Evolutionary conservation across 371 early-diverging fungal genomes (phyloP).

Genomic region (Circinella minor): DNA sequence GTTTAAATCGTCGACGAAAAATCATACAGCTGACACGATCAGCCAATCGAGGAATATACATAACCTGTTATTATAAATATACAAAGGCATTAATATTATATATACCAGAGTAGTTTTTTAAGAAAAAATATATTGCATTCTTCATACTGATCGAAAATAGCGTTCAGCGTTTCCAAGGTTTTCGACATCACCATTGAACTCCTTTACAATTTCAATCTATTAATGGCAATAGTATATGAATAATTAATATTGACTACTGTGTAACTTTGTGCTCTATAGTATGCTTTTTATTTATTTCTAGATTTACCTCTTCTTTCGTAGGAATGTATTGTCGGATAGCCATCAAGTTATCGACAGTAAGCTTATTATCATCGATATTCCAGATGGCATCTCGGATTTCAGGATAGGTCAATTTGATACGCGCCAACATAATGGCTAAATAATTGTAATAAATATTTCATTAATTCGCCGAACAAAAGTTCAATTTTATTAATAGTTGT

Average conservation of each 20-base stretch:
- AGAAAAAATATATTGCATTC: background rate
- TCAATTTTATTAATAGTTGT: background rate
- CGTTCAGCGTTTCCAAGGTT: constrained; percentile 71
- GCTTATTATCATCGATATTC: constrained; percentile 64
- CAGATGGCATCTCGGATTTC: constrained; percentile 73
- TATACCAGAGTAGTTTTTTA: background rate
- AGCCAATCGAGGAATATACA: constrained; percentile 72
- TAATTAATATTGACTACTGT: no score
- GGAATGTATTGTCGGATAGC: constrained; percentile 67
- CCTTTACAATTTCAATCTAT: constrained; percentile 63
- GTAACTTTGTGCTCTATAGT: no score
- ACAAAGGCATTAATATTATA: no score
- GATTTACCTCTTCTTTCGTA: constrained; percentile 61
- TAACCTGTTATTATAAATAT: constrained; percentile 40
- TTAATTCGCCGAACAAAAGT: background rate
- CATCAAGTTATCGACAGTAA: constrained; percentile 61
- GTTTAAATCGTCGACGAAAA: constrained; percentile 70
- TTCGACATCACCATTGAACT: constrained; percentile 68
- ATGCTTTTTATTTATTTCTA: background rate
- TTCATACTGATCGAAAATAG: constrained; percentile 59
- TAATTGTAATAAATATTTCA: background rate
- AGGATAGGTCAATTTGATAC: constrained; percentile 66
- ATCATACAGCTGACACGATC: constrained; percentile 77
- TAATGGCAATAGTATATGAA: background rate
- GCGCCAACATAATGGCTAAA: constrained; percentile 72